Percentiles rank a stretch among this genome's conserved stretches.
These are phyloP conservation scores for Chenopodium quinoa DNA, from an alignment of 148 eudicot species.

Conservation along the genomic window DNA sequence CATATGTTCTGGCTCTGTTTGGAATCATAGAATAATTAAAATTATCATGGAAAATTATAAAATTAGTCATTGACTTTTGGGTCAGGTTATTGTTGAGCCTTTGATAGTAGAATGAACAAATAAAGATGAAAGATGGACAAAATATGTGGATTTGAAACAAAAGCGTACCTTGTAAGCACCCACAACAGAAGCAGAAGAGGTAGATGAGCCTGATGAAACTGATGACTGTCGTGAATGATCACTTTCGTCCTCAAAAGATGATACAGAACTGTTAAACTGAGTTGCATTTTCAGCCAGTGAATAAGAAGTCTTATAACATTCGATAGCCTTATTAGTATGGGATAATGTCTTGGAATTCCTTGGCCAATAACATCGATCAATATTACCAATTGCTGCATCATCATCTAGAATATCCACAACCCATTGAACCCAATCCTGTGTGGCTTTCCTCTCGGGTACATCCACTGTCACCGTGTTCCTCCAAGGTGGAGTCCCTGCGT, in stretches of 20 bases:
- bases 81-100: no score
- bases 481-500: conserved; percentile 74
- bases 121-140: neutral
- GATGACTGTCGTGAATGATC: neutral
- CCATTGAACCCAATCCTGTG: conserved; percentile 44
- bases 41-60: no score
- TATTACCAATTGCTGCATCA: neutral
- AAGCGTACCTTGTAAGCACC: conserved; percentile 12
- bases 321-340: neutral
- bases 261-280: conserved; percentile 1
- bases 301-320: neutral
- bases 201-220: neutral
- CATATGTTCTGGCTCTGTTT: no score
- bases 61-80: no score
- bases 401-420: conserved; percentile 32
- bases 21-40: no score
- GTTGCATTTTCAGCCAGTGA: neutral
- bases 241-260: conserved; percentile 17
- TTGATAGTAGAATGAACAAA: no score
- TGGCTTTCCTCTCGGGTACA: conserved; percentile 47
- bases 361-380: conserved; percentile 19
- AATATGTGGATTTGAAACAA: neutral
- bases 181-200: neutral
- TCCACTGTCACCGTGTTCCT: conserved; percentile 62
- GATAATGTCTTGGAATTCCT: conserved; percentile 15